phyloP scores from a whole-genome alignment of 2,329 filamentous ascomycete genomes.

The Colletotrichum sp. region DNA sequence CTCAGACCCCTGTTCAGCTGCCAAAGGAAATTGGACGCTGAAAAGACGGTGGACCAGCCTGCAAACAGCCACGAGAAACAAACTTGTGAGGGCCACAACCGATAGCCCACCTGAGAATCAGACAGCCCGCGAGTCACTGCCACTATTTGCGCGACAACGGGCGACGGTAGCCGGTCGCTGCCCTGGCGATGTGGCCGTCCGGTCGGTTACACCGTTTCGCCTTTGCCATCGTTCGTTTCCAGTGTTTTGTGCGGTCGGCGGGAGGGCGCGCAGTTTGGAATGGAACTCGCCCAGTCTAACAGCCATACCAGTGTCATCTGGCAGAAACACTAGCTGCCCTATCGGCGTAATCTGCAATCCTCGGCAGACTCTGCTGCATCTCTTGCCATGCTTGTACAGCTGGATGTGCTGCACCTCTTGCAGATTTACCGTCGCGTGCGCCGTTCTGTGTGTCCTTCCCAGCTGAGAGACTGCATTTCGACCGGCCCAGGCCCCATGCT shows the following conservation, averaged over 20 bases:
- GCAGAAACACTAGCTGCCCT: neutral
- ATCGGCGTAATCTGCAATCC: neutral
- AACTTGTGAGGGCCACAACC: neutral
- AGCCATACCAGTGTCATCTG: neutral
- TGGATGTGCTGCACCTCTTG: slow-evolving; percentile 6
- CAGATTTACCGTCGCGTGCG: neutral
- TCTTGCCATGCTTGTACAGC: neutral
- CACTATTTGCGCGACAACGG: neutral
- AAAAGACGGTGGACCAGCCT: neutral
- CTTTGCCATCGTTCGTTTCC: neutral
- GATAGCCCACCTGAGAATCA: neutral
- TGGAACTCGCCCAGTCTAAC: neutral
- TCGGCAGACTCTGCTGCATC: neutral
- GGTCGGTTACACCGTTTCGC: neutral
- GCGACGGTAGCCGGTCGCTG: neutral
- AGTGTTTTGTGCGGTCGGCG: neutral
- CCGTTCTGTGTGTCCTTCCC: neutral
- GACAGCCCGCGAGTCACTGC: neutral
- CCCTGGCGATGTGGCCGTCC: neutral
- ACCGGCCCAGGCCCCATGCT: slow-evolving; percentile 8
- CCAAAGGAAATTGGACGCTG: neutral
- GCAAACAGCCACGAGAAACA: neutral
- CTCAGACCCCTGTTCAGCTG: slow-evolving; percentile 5
- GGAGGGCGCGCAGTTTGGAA: neutral
- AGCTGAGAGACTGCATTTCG: slow-evolving; percentile 8